phyloP scores from a whole-genome alignment of 768 basidiomycete species.

The Cystobasidium onofrii region DNA sequence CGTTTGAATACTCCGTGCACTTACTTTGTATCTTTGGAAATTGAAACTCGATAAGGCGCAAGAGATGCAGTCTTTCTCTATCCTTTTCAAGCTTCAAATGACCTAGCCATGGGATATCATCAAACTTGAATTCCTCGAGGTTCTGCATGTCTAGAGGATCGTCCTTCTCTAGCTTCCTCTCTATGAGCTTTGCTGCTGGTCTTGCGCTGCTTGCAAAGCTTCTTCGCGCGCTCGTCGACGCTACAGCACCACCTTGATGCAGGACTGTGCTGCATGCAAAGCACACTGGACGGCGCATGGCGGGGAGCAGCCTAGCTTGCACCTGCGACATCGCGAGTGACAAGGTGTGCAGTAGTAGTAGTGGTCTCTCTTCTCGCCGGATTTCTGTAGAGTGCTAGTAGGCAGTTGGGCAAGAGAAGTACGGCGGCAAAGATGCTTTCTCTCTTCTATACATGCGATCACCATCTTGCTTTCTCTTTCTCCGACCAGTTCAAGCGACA shows the following conservation, averaged over 20 bases:
- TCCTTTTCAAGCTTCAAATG: slow-evolving; percentile 19
- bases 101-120: slow-evolving; percentile 8
- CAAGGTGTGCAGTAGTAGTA: not conserved
- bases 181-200: not conserved
- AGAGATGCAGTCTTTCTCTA: slow-evolving; percentile 7
- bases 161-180: not conserved
- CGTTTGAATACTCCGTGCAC: no score
- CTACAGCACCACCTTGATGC: not conserved
- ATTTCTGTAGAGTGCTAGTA: no score
- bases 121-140: slow-evolving; percentile 22
- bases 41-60: slow-evolving; percentile 30
- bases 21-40: slow-evolving; percentile 20
- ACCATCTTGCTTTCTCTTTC: not conserved
- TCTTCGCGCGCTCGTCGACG: not conserved
- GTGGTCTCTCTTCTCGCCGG: no score
- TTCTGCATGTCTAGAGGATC: slow-evolving; percentile 15
- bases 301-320: not conserved
- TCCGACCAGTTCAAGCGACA: not conserved
- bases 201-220: not conserved
- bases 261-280: not conserved
- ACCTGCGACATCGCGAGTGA: not conserved
- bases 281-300: not conserved
- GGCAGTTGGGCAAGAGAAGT: no score
- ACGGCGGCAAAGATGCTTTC: no score
- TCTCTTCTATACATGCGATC: no score